Percentiles rank a stretch among this genome's conserved stretches.
Conservation (phyloP, 345 rosid species). For the Citrus medica region DNA sequence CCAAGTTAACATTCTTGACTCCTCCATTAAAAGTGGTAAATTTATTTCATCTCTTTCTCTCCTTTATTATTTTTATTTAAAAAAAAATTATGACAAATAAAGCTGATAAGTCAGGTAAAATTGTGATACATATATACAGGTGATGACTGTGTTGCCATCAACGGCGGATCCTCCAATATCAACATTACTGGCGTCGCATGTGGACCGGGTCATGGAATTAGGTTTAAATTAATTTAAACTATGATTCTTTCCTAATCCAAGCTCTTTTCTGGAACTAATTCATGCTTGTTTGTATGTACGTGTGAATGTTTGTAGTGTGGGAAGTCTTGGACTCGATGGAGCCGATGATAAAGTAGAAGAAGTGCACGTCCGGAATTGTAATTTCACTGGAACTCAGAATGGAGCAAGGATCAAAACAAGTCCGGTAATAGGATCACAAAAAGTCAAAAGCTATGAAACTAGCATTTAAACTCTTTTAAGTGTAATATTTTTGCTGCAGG, state of each 20-base stretch:
- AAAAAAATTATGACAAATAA: too few species aligned
- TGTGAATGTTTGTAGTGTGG: slow-evolving; percentile 29
- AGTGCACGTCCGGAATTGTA: slow-evolving; percentile 35
- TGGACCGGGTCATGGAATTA: slow-evolving; percentile 43
- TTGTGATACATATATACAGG: slow-evolving; percentile 18
- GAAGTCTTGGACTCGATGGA: slow-evolving; percentile 49
- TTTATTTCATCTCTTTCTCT: neutral
- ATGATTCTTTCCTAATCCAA: neutral
- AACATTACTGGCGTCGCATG: slow-evolving; percentile 38
- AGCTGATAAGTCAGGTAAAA: neutral
- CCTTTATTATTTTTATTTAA: neutral
- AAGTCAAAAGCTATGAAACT: too few species aligned
- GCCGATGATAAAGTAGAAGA: slow-evolving; percentile 28
- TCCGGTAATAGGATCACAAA: slow-evolving; percentile 24
- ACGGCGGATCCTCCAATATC: slow-evolving; percentile 15
- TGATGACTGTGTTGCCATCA: slow-evolving; percentile 56
- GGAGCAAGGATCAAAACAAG: slow-evolving; percentile 66
- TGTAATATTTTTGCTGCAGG: neutral
- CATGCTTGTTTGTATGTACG: neutral
- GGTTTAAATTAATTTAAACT: neutral
- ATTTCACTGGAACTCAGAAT: slow-evolving; percentile 28
- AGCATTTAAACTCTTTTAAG: too few species aligned
- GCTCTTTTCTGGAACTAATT: too few species aligned
- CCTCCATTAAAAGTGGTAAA: slow-evolving; percentile 39
- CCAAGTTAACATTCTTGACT: slow-evolving; percentile 12